These are phyloP conservation scores for Pleomassaria siparia DNA, from an alignment of 2,329 filamentous ascomycete genomes.

Conservation along the genomic window DNA sequence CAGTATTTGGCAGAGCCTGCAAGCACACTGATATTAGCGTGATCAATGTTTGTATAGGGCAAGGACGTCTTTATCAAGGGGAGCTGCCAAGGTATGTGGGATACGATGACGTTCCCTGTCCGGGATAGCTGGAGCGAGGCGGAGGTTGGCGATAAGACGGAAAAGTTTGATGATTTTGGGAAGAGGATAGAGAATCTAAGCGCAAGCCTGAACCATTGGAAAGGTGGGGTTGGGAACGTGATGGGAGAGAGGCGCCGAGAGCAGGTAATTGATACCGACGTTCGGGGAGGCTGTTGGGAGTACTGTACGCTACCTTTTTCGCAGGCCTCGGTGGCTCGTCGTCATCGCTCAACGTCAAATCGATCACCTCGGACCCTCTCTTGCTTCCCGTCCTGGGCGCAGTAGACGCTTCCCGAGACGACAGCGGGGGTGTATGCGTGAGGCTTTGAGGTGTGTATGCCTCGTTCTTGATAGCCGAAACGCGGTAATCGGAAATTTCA, in stretches of 20 bases:
- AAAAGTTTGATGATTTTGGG: slow-evolving; percentile 21
- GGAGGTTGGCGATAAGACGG: slow-evolving; percentile 25
- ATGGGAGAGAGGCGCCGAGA: slow-evolving; percentile 16
- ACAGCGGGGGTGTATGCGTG: slow-evolving; percentile 48
- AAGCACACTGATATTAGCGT: slow-evolving; percentile 5
- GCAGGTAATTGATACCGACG: slow-evolving; percentile 33
- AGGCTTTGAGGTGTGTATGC: slow-evolving; percentile 40
- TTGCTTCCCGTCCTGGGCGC: slow-evolving; percentile 44
- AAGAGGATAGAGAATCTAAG: slow-evolving; percentile 24
- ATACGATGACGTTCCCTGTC: slow-evolving; percentile 3
- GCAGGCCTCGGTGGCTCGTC: slow-evolving; percentile 45
- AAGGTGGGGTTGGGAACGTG: slow-evolving; percentile 18
- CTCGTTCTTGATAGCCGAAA: slow-evolving; percentile 46
- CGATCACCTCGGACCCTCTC: slow-evolving; percentile 50
- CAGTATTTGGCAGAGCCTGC: not conserved
- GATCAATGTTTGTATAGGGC: slow-evolving; percentile 2
- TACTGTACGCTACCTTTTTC: slow-evolving; percentile 46
- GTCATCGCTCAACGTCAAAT: slow-evolving; percentile 52
- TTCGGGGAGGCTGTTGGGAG: slow-evolving; percentile 40
- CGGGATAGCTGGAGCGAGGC: slow-evolving; percentile 11
- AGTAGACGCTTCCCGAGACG: slow-evolving; percentile 46
- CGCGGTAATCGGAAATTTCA: slow-evolving; percentile 45
- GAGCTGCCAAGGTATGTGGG: slow-evolving; percentile 6
- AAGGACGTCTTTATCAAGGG: not conserved
- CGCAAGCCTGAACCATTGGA: slow-evolving; percentile 18